Conservation (phyloP, 306 rosid species). For the Cajanus cajan region DNA sequence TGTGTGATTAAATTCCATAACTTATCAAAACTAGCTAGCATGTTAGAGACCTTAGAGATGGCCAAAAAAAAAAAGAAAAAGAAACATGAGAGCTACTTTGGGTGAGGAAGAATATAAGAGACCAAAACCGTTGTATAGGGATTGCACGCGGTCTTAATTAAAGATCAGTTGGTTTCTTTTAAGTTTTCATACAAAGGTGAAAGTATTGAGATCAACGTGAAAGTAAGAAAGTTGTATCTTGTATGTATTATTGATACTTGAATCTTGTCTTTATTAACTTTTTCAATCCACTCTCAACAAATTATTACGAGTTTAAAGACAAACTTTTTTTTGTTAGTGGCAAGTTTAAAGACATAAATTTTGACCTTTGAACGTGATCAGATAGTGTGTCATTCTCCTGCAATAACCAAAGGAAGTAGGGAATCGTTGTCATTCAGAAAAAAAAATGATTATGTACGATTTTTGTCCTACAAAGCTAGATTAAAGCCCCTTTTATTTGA, state of each 20-base stretch:
- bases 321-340: not conserved
- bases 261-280: not conserved
- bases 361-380: not conserved
- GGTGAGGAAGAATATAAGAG: not conserved
- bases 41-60: not conserved
- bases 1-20: not conserved
- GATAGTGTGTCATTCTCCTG: not conserved
- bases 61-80: not conserved
- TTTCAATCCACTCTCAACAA: not conserved
- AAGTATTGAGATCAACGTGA: too few relatives aligned
- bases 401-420: not conserved
- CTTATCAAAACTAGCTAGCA: not conserved
- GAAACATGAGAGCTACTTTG: not conserved
- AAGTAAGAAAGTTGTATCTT: slow-evolving; percentile 3
- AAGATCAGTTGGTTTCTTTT: not conserved
- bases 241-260: not conserved
- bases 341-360: slow-evolving; percentile 4
- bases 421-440: not conserved
- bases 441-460: not conserved
- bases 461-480: not conserved
- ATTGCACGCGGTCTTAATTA: slow-evolving; percentile 15
- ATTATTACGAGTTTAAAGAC: slow-evolving; percentile 2
- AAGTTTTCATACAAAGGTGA: slow-evolving; percentile 19
- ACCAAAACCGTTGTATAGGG: not conserved
- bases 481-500: not conserved